These are phyloP conservation scores for Emmonsia crescens DNA, from an alignment of 2,329 filamentous ascomycete genomes.

Conservation along the genomic window DNA sequence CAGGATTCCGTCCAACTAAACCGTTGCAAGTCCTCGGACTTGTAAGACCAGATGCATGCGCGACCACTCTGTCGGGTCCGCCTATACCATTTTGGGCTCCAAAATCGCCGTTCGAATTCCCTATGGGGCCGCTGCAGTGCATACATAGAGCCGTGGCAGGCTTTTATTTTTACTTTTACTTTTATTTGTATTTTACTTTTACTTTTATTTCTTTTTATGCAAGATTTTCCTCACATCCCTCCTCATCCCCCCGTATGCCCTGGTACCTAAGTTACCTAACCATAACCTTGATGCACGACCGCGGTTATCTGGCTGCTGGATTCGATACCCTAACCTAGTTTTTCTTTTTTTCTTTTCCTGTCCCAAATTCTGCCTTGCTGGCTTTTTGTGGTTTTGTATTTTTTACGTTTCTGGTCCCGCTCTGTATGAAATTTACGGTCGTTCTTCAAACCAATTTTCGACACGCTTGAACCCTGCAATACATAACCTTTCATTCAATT, in stretches of 20 bases:
- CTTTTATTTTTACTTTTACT: not conserved
- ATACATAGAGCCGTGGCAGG: not conserved
- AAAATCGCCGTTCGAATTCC: not conserved
- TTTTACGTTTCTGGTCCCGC: not conserved
- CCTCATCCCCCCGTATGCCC: not conserved
- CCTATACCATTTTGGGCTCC: not conserved
- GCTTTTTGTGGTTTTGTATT: constrained; percentile 3
- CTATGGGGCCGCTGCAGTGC: not conserved
- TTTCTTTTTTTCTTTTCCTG: not conserved
- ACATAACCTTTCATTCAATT: constrained; percentile 1
- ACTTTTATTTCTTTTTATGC: not conserved
- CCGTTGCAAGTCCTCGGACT: not conserved
- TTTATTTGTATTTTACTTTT: not conserved
- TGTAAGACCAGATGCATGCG: not conserved
- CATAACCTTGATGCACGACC: not conserved
- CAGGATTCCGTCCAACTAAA: not conserved
- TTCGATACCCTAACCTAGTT: constrained; percentile 6
- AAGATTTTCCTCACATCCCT: not conserved
- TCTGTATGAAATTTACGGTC: not conserved
- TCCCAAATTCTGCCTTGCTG: constrained; percentile 5
- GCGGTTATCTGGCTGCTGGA: constrained; percentile 8
- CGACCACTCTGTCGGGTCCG: constrained; percentile 1
- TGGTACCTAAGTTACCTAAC: constrained; percentile 5
- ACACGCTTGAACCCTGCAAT: not conserved
- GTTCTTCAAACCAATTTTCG: constrained; percentile 3